These are phyloP conservation scores for Beta lomatogona DNA, from an alignment of 179 eudicot species.

Conservation along the genomic window DNA sequence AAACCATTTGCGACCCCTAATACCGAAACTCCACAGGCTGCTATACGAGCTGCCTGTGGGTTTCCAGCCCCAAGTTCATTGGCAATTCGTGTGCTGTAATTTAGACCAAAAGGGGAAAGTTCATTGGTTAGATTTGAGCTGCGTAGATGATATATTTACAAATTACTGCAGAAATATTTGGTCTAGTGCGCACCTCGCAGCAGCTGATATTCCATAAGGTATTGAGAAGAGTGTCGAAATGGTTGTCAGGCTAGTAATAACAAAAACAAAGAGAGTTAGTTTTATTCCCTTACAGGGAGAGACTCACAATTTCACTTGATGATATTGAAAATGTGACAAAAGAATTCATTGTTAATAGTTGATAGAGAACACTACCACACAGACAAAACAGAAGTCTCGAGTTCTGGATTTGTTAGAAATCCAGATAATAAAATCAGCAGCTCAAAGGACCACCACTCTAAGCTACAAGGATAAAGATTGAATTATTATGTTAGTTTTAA, in stretches of 20 bases:
- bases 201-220: slow-evolving; percentile 68
- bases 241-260: slow-evolving; percentile 52
- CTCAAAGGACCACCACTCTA: slow-evolving; percentile 86
- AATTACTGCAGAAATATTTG: neutral
- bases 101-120: neutral
- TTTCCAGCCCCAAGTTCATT: slow-evolving; percentile 77
- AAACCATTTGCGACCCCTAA: slow-evolving; percentile 45
- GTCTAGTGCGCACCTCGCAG: slow-evolving; percentile 51
- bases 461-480: slow-evolving; percentile 34
- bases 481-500: neutral
- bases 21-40: slow-evolving; percentile 46
- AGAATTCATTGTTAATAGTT: neutral
- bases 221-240: slow-evolving; percentile 58
- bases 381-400: slow-evolving; percentile 67
- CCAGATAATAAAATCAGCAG: slow-evolving; percentile 64
- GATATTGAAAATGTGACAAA: neutral
- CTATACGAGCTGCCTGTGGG: slow-evolving; percentile 54
- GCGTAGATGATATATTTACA: too few species aligned
- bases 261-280: neutral
- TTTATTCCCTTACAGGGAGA: too few species aligned
- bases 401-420: slow-evolving; percentile 59
- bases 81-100: slow-evolving; percentile 66
- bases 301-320: neutral
- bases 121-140: neutral
- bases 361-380: slow-evolving; percentile 48